phyloP scores from a whole-genome alignment of 345 rosid species.

The Linum tenue region DNA sequence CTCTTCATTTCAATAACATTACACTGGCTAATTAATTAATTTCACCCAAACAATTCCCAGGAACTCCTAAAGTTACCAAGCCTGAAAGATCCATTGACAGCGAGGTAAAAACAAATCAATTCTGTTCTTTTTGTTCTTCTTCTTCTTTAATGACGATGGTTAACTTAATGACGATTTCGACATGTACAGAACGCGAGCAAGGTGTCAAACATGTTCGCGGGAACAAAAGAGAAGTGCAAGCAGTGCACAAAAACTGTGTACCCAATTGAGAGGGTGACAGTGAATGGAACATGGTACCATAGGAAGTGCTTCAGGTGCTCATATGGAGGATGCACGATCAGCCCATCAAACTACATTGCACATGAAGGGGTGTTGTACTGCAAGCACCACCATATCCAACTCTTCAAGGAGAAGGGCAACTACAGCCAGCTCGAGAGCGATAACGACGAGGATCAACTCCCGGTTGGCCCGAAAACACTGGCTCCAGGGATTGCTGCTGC shows the following conservation, averaged over 20 bases:
- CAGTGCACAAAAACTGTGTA: slow-evolving; percentile 43
- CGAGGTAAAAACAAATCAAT: slow-evolving; percentile 27
- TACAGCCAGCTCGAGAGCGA: slow-evolving; percentile 54
- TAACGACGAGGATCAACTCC: slow-evolving; percentile 12
- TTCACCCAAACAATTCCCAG: slow-evolving; percentile 18
- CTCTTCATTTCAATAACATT: neutral
- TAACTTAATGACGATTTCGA: neutral
- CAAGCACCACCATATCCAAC: slow-evolving; percentile 62
- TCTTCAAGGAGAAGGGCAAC: slow-evolving; percentile 58
- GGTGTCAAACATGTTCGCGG: slow-evolving; percentile 38
- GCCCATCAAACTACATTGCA: slow-evolving; percentile 58
- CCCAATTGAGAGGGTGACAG: slow-evolving; percentile 56
- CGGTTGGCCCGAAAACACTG: slow-evolving; percentile 10
- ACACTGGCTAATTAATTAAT: neutral
- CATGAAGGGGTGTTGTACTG: slow-evolving; percentile 59
- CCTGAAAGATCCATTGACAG: slow-evolving; percentile 33
- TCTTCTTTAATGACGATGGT: too few species aligned
- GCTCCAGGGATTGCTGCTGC: slow-evolving; percentile 34
- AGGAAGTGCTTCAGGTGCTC: slow-evolving; percentile 53
- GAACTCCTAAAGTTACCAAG: slow-evolving; percentile 47
- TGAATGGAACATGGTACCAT: slow-evolving; percentile 47
- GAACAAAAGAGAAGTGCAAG: slow-evolving; percentile 49
- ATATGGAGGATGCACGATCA: slow-evolving; percentile 54
- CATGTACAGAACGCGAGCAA: slow-evolving; percentile 31
- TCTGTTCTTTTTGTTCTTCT: neutral